These are phyloP conservation scores for Globisporangium splendens DNA, from an alignment of 352 stramenopile species.

Conservation along the genomic window DNA sequence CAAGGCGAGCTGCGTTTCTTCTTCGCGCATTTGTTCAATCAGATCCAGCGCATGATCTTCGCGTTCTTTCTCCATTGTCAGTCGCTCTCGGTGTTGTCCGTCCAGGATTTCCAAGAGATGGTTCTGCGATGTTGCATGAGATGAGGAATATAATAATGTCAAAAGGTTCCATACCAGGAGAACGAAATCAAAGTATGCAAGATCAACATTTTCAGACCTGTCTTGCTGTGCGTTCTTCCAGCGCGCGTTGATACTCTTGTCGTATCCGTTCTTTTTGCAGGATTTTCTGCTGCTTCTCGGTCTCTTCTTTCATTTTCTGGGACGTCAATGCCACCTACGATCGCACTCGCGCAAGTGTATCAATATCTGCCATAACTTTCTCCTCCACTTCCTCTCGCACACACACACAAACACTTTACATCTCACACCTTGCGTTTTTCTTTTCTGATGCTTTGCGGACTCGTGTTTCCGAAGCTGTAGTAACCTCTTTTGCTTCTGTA, in stretches of 20 bases:
- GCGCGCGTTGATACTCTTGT: slow-evolving; percentile 31
- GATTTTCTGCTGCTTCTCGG: slow-evolving; percentile 24
- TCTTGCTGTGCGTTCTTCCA: slow-evolving; percentile 30
- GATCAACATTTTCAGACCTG: slow-evolving; percentile 21
- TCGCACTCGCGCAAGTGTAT: no score
- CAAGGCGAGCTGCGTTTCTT: slow-evolving; percentile 50
- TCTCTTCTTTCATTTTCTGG: slow-evolving; percentile 44
- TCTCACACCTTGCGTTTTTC: slow-evolving; percentile 40
- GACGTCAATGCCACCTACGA: slow-evolving; percentile 34
- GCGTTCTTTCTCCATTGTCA: slow-evolving; percentile 33
- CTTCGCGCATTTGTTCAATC: slow-evolving; percentile 46
- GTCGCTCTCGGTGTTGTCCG: slow-evolving; percentile 31
- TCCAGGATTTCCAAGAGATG: slow-evolving; percentile 33
- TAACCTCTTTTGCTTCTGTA: slow-evolving; percentile 46
- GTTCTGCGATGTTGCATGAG: slow-evolving; percentile 16
- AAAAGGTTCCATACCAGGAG: not conserved
- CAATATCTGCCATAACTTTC: no score
- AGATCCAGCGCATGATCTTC: slow-evolving; percentile 33
- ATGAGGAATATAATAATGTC: no score
- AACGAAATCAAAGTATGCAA: not conserved
- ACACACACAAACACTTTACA: no score
- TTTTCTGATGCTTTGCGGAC: slow-evolving; percentile 40
- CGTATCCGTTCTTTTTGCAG: slow-evolving; percentile 47
- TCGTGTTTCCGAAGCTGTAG: slow-evolving; percentile 46
- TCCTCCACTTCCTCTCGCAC: no score